These are phyloP conservation scores for Stephanocyclus meneghinianus DNA, from an alignment of 352 stramenopile species.

Conservation along the genomic window DNA sequence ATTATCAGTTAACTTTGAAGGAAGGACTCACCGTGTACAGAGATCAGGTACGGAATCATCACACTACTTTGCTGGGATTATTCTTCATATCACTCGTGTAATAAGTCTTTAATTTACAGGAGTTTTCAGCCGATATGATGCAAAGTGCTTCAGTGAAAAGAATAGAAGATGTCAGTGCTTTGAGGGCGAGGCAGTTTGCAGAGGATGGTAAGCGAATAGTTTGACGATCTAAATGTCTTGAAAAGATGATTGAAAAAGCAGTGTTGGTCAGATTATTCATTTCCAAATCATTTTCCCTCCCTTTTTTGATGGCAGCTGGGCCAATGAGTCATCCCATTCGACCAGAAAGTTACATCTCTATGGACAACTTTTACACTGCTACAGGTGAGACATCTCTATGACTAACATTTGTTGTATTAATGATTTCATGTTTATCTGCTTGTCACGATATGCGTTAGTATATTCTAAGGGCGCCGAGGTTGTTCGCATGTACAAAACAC, in stretches of 20 bases:
- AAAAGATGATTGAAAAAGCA: neutral
- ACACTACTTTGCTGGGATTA: neutral
- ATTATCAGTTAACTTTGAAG: conserved; percentile 84
- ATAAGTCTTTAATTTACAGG: neutral
- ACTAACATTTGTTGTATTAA: neutral
- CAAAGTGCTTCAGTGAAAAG: conserved; percentile 83
- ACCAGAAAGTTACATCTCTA: conserved; percentile 87
- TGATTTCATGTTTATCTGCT: neutral
- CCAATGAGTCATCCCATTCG: conserved; percentile 85
- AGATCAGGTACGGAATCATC: conserved; percentile 62
- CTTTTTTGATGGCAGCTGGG: neutral
- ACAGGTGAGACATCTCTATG: conserved; percentile 44
- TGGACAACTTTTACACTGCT: conserved; percentile 89
- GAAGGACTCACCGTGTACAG: conserved; percentile 88
- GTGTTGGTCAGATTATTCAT: neutral
- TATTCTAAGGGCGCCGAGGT: conserved; percentile 88
- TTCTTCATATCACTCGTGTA: neutral
- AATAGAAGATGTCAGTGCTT: conserved; percentile 83
- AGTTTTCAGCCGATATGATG: conserved; percentile 80
- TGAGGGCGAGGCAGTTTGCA: conserved; percentile 83
- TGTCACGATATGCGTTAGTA: conserved; percentile 78
- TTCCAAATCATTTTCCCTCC: conserved; percentile 43
- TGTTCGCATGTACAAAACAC: conserved; percentile 88
- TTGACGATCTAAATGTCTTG: neutral
- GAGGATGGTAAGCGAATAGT: conserved; percentile 78